Evolutionary conservation across 1,284 basidiomycete species (phyloP), one percentile per base, ranked within the genome.

Genomic region (Leucoagaricus sp.): DNA sequence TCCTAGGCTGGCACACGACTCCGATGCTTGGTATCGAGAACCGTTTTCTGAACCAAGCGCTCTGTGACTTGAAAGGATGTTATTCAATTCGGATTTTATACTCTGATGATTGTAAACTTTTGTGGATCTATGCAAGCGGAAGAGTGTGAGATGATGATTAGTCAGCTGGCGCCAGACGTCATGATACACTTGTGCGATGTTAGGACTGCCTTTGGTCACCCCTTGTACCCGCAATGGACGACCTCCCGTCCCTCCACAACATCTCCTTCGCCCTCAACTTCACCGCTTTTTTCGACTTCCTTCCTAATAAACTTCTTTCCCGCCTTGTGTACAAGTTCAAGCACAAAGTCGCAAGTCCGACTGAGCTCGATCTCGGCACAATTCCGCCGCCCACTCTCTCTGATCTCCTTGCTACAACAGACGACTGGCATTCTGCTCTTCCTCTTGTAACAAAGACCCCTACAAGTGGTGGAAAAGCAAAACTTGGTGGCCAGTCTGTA

Each of bases 401-500:
- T 45, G 47, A 49, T 41, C 53, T 58, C 25, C 49, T 61, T 34
- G 60, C 49, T 28, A 49, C 58, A 23, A 41, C 40, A 28, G 41
- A 36, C 25, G 58, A 56, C 31, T 53, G 53, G 50, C 40, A 53
- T 12, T 23, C 52, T 25, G 29, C 49, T 6, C 38, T 54, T 25
- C 33, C 40, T 6, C 46, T 50, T 29, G 56, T 53, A 15, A 48
- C 60, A 19, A 58, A 44, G 2, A 34, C 60, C 31, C 33, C 51
- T 29, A 13, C 63, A 12, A 47, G 47, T 49, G 49, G 55, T 8
- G 36, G 19, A 54, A 47, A 49, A 48, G 51, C 28, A 25, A 38
- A 56, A 19, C 51, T 58, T 60, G 53, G 49, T 45, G 55, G 12
- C 64, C 57, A 58, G 9, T 49, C 55, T 28, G 44, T 71, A 12